Evolutionary conservation across 2,329 filamentous ascomycete species (phyloP).

Genomic region (Arthrobotrys sinensis): DNA sequence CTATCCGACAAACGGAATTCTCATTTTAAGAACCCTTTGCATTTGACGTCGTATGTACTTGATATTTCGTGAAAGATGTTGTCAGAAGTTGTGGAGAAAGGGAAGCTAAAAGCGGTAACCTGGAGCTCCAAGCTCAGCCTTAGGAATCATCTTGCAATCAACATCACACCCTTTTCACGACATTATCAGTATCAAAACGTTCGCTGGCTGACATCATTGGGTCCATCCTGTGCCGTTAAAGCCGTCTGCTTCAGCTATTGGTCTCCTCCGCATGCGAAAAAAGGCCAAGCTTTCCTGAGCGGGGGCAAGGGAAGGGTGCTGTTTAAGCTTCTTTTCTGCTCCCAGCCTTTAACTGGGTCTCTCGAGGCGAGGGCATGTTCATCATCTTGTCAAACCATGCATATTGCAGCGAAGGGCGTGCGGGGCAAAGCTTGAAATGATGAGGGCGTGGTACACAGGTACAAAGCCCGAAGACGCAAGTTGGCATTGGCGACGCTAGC

Average conservation of each 20-base stretch:
- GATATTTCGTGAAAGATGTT: neutral
- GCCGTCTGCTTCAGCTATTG: slow-evolving; percentile 24
- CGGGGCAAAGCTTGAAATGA: slow-evolving; percentile 52
- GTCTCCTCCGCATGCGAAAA: slow-evolving; percentile 52
- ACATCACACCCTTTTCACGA: slow-evolving; percentile 29
- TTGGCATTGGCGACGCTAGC: slow-evolving; percentile 51
- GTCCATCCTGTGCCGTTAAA: slow-evolving; percentile 26
- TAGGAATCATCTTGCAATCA: slow-evolving; percentile 58
- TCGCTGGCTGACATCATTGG: slow-evolving; percentile 50
- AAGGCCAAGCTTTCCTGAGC: slow-evolving; percentile 49
- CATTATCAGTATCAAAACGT: slow-evolving; percentile 33
- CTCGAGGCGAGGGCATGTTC: slow-evolving; percentile 55
- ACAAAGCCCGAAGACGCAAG: slow-evolving; percentile 31
- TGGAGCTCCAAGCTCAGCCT: slow-evolving; percentile 43
- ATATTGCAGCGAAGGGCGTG: slow-evolving; percentile 48
- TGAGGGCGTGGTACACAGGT: slow-evolving; percentile 28
- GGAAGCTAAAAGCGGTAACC: slow-evolving; percentile 47
- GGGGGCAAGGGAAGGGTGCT: slow-evolving; percentile 40
- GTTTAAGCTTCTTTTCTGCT: slow-evolving; percentile 60
- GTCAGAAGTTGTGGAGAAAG: slow-evolving; percentile 20
- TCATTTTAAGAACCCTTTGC: slow-evolving; percentile 2
- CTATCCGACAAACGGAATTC: slow-evolving; percentile 20
- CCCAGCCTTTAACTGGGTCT: slow-evolving; percentile 38
- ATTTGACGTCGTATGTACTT: slow-evolving; percentile 2
- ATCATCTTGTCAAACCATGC: slow-evolving; percentile 58